Base-by-base conservation (phyloP, 148 eudicot species). In the Dysphania ambrosioides region DNA sequence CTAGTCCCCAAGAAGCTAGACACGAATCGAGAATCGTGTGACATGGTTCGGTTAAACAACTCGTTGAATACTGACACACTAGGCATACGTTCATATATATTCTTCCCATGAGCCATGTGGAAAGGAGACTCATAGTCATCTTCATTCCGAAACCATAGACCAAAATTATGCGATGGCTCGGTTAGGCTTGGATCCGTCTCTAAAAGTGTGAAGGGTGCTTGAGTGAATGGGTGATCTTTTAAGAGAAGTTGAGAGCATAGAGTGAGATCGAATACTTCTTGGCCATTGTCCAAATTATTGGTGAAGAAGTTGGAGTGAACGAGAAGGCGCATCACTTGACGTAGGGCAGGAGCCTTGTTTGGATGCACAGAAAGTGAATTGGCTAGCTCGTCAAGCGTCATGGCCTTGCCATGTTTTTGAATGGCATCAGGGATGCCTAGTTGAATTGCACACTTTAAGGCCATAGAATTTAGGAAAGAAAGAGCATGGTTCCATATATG, bases 381-480 rank as follows among this genome's bases (percentile, higher is more conserved):
- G 27, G 53, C 32, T 1, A 84, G 70, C 42, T 81, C 78, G 0
- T 35, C 4, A 7, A 78, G 76, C 0, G 70, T 78, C 40, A 81
- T 81, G 56, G 82, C 77, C 24, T 78, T 68, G 68, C 82, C 78
- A 56, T 81, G 80, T 68, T 66, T 78, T 55, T 82, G 71, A 16
- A 78, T 78, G 8, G 71, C 62, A 41, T 82, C 82, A 0, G 74
- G 73, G 8, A 84, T 84, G 35, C 75, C 63, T 4, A 84, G 73
- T n/a, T 84, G 36, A 34, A 76, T 29, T 2, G 84, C 84, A 64
- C 87, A 84, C 58, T 78, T 84, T 9, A 84, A 41, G 34, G 87
- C 81, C 75, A 74, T 74, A 1, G 87, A 79, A 27, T 76, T 75
- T 2, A 68, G 61, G 68, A 36, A 84, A 42, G 27, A n/a, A 13